phyloP scores from a whole-genome alignment of 805 yeast species.

The Ogataea allantospora region DNA sequence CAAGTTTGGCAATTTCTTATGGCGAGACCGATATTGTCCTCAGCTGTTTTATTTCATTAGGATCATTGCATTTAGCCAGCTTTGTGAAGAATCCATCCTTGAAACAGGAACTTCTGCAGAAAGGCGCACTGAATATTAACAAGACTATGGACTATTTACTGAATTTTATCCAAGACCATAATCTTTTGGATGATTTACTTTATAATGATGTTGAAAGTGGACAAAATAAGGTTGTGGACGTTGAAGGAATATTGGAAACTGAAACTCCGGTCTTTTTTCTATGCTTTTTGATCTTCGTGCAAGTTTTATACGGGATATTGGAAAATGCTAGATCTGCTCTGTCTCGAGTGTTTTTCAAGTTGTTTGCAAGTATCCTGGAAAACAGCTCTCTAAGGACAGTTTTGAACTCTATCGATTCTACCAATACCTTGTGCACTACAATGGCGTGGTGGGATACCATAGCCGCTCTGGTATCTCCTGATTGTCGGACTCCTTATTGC shows the following conservation, averaged over 20 bases:
- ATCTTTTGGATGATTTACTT: constrained; percentile 13
- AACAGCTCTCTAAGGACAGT: constrained; percentile 29
- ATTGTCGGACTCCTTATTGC: constrained; percentile 41
- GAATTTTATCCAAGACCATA: constrained; percentile 33
- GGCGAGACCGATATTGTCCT: constrained; percentile 50
- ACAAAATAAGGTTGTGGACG: constrained; percentile 5
- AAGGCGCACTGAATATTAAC: constrained; percentile 47
- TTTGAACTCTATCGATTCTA: constrained; percentile 33
- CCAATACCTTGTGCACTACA: constrained; percentile 33
- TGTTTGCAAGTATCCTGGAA: constrained; percentile 39
- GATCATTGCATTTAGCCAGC: constrained; percentile 42
- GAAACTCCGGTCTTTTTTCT: constrained; percentile 30
- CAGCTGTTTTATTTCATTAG: constrained; percentile 47
- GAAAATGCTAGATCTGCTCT: constrained; percentile 42
- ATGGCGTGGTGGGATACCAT: constrained; percentile 44
- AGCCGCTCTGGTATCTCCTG: constrained; percentile 41
- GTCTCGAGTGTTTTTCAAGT: constrained; percentile 37
- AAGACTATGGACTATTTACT: constrained; percentile 46
- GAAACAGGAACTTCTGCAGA: constrained; percentile 40
- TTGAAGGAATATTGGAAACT: constrained; percentile 5
- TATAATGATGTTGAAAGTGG: constrained; percentile 9
- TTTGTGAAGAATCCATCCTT: constrained; percentile 38
- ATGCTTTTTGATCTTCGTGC: constrained; percentile 39
- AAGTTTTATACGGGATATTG: constrained; percentile 39
- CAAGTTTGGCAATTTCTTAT: constrained; percentile 45